Base-by-base conservation (phyloP, 2,329 filamentous ascomycete genomes). In the Cladorrhinum sp. region DNA sequence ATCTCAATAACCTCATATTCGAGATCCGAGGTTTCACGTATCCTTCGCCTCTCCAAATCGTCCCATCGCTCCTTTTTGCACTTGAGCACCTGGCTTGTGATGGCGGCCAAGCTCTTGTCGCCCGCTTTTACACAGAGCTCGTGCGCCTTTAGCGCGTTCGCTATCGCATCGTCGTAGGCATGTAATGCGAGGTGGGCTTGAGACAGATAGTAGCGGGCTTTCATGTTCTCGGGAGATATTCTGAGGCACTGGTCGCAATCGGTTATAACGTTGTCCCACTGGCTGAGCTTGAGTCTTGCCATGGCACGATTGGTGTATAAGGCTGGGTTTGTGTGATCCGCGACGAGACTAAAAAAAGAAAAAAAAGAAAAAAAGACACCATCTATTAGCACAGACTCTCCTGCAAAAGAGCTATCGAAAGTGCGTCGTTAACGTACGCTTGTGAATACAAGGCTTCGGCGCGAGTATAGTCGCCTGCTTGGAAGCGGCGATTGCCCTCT, bases 261-360 rank as follows among this genome's bases (percentile, higher is more conserved):
- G 62, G 85, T 79, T 65, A 95, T 87, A 54, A 89, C 92, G 9
- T 82, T 86, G 28, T 90, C 83, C 85, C 88, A 96, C 68, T 86
- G 80, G 62, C 82, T 77, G 21, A 96, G 82, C 75, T 89, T 90
- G 61, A 95, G 80, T 46, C 92, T 86, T 2, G 89, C 87, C 76
- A 96, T 89, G 56, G 92, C 91, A 58, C 93, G 90, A 76, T 97
- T 98, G 42, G 92, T 94, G 76, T 92, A 97, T 55, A 96, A 83
- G 28, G 89, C 80, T 1, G 89, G 85, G 72, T 96, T 95, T 59
- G 80, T 82, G 3, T 90, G 83, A 74, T 96, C 91, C 71, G 87
- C 86, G 68, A 90, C 86, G 68, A 96, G 92, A 46, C 88, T 91
- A 67, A 28, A 46, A n/a, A n/a, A n/a, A n/a, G n/a, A n/a, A n/a